These are phyloP conservation scores for Sugiyamaella novakii DNA, from an alignment of 1,139 yeast species.

Conservation along the genomic window DNA sequence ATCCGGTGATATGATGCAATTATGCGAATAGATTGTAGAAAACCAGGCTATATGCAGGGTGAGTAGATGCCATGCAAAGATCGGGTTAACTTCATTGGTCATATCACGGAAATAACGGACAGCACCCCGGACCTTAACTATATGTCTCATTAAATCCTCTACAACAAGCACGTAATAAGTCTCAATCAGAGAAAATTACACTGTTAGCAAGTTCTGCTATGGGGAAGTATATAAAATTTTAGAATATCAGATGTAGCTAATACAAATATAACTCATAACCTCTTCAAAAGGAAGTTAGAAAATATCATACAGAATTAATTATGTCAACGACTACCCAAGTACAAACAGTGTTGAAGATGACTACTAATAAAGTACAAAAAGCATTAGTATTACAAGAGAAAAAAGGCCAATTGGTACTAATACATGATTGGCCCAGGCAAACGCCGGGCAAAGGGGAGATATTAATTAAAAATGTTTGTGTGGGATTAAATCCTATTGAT, in stretches of 20 bases:
- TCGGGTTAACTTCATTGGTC: neutral
- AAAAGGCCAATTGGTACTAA: constrained; percentile 17
- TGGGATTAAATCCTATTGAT: constrained; percentile 53
- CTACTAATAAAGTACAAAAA: too few species aligned
- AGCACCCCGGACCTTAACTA: constrained; percentile 7
- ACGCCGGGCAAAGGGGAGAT: constrained; percentile 39
- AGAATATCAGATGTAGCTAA: too few species aligned
- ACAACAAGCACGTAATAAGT: constrained; percentile 7
- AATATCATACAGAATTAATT: neutral
- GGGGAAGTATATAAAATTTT: too few species aligned
- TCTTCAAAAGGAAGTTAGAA: too few species aligned
- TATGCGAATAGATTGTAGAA: neutral
- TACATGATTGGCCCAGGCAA: constrained; percentile 20
- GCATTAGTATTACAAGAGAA: constrained; percentile 15
- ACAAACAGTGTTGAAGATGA: too few species aligned
- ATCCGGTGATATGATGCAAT: constrained; percentile 12
- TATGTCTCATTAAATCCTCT: neutral
- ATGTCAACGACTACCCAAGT: constrained; percentile 4
- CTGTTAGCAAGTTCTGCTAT: too few species aligned
- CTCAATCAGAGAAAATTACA: too few species aligned
- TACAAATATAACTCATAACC: neutral
- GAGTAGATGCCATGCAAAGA: neutral
- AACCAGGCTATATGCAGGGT: constrained; percentile 5
- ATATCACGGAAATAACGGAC: constrained; percentile 10
- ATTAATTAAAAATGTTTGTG: constrained; percentile 46